A percentile compares a stretch with the other conserved stretches of the same genome.
Conservation (phyloP, 2,329 filamentous ascomycete genomes). For the Colletotrichum scovillei region DNA sequence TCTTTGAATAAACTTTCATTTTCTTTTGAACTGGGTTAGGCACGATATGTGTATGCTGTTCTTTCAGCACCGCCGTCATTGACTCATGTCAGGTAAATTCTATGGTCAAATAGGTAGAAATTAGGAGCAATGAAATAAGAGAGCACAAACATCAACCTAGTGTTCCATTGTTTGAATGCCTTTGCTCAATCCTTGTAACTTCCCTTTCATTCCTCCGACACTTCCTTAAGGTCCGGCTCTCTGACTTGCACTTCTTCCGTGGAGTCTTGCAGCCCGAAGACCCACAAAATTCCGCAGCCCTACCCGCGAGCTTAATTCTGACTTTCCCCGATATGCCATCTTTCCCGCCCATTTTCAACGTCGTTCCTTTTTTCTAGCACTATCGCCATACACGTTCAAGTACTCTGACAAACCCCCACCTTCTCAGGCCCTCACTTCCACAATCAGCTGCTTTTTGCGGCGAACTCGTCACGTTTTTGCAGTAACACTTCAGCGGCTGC, state of each 20-base stretch:
- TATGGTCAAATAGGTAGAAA: neutral
- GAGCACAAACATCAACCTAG: too few species aligned
- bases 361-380: neutral
- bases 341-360: constrained; percentile 3
- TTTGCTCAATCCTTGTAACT: neutral
- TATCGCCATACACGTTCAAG: neutral
- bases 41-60: neutral
- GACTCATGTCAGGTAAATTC: neutral
- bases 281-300: constrained; percentile 25
- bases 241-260: neutral
- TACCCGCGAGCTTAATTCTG: constrained; percentile 32
- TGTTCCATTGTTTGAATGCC: neutral
- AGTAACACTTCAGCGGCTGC: neutral
- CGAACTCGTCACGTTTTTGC: neutral
- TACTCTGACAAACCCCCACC: too few species aligned
- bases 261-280: neutral
- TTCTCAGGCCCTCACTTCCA: neutral
- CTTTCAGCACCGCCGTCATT: too few species aligned
- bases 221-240: neutral
- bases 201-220: neutral
- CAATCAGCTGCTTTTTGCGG: neutral
- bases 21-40: too few species aligned
- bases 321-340: constrained; percentile 20
- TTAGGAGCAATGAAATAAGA: neutral
- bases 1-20: too few species aligned